These are phyloP conservation scores for Stentor coeruleus DNA, from an alignment of 73 alveolate species.

Conservation along the genomic window DNA sequence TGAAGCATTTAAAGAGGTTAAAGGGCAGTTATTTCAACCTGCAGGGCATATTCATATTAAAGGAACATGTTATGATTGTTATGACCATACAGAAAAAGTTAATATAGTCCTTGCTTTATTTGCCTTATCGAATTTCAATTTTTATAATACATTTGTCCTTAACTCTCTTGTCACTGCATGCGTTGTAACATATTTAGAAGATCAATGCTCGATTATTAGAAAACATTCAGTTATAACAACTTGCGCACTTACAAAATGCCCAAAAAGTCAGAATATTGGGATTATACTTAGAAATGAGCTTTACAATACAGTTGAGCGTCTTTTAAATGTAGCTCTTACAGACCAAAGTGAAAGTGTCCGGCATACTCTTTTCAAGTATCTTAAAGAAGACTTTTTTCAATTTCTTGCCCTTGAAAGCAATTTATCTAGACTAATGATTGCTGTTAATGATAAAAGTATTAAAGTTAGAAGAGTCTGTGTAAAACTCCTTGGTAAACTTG, in stretches of 20 bases:
- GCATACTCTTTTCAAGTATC: constrained; percentile 54
- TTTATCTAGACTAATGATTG: constrained; percentile 48
- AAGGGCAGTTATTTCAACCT: not conserved
- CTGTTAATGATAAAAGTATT: constrained; percentile 56
- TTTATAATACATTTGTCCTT: not conserved
- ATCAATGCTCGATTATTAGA: not conserved
- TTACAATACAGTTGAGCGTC: constrained; percentile 48
- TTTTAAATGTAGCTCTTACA: constrained; percentile 60
- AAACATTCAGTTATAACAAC: constrained; percentile 23
- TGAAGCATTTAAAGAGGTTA: not conserved
- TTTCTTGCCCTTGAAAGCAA: constrained; percentile 46
- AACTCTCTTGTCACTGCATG: not conserved
- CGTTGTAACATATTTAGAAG: constrained; percentile 1
- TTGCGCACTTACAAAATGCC: not conserved
- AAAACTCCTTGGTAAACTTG: constrained; percentile 54
- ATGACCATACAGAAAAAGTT: constrained; percentile 1
- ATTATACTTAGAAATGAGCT: constrained; percentile 47
- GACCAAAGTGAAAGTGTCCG: constrained; percentile 60
- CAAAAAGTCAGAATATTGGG: constrained; percentile 34
- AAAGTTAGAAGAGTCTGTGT: constrained; percentile 57
- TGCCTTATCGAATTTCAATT: constrained; percentile 12
- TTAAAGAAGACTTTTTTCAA: constrained; percentile 53
- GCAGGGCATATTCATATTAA: not conserved
- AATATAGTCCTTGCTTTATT: not conserved
- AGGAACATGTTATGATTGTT: not conserved